Conservation (phyloP, 2,329 filamentous ascomycete species). For the Claviceps fusiformis region DNA sequence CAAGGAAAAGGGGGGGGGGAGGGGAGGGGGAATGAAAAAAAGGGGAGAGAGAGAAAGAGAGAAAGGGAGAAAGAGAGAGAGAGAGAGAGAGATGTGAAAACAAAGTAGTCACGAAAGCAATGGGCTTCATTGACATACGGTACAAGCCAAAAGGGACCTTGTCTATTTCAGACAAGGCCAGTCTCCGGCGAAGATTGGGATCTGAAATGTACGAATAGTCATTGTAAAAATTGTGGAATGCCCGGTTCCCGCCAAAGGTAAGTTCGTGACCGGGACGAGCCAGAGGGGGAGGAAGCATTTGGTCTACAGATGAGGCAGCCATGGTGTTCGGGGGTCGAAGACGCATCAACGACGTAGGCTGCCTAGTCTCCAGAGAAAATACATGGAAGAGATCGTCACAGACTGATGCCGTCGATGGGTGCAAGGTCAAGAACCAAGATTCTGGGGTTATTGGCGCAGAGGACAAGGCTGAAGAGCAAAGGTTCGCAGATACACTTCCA, state of each 20-base stretch:
- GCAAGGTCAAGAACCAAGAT: not conserved
- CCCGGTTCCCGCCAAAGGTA: conserved; percentile 50
- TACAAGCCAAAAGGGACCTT: conserved; percentile 66
- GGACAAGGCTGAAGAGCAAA: not conserved
- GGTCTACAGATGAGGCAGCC: conserved; percentile 18
- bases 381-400: conserved; percentile 10
- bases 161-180: conserved; percentile 68
- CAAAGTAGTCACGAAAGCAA: not conserved
- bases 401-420: not conserved
- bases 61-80: not conserved
- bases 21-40: too few species aligned
- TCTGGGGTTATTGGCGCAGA: not conserved
- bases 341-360: conserved; percentile 6
- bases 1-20: too few species aligned
- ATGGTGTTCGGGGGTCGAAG: conserved; percentile 11
- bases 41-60: too few species aligned
- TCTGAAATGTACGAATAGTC: conserved; percentile 53
- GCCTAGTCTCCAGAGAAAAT: conserved; percentile 9
- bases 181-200: conserved; percentile 61
- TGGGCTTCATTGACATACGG: conserved; percentile 24
- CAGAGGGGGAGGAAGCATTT: conserved; percentile 29
- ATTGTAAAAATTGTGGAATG: conserved; percentile 64
- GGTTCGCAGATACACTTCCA: not conserved
- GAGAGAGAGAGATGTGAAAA: not conserved
- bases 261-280: conserved; percentile 20